A percentile compares a stretch with the other conserved stretches of the same genome.
These are phyloP conservation scores for Fonsecaea pugnacius DNA, from an alignment of 2,329 filamentous ascomycete genomes.

Conservation along the genomic window DNA sequence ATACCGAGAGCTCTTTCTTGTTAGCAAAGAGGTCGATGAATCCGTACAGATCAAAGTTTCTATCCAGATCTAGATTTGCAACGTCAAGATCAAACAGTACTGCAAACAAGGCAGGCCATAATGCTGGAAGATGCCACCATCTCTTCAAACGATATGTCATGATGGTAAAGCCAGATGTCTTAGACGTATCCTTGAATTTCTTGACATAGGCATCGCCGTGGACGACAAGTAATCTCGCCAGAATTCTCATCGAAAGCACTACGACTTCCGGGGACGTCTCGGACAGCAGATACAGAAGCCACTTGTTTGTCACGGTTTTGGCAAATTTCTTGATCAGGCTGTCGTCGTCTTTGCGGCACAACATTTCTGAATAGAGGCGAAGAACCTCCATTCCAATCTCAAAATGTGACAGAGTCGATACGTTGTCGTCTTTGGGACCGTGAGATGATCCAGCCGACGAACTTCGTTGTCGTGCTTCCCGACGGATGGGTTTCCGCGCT, in stretches of 20 bases:
- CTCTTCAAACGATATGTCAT: conserved; percentile 79
- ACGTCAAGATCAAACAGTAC: conserved; percentile 86
- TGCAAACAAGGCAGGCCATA: conserved; percentile 88
- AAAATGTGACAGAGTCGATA: conserved; percentile 57
- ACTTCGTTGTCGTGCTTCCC: conserved; percentile 36
- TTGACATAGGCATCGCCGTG: conserved; percentile 80
- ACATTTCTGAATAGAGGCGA: conserved; percentile 73
- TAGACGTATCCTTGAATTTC: conserved; percentile 72
- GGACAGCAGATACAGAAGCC: conserved; percentile 87
- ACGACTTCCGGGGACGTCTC: conserved; percentile 85
- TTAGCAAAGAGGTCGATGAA: conserved; percentile 74
- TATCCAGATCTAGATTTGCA: conserved; percentile 71
- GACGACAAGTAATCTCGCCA: conserved; percentile 79
- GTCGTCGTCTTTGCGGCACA: conserved; percentile 73
- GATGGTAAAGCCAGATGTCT: conserved; percentile 84
- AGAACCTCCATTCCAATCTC: conserved; percentile 77
- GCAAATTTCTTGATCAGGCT: conserved; percentile 83
- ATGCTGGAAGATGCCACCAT: conserved; percentile 83
- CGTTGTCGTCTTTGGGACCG: conserved; percentile 35
- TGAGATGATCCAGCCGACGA: conserved; percentile 42
- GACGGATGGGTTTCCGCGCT: conserved; percentile 52
- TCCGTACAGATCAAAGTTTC: conserved; percentile 73
- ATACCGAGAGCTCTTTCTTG: conserved; percentile 61
- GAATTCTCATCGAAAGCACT: conserved; percentile 76
- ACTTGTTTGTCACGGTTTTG: conserved; percentile 95